Percentiles rank a stretch among this genome's conserved stretches.
phyloP scores from a whole-genome alignment of 371 early-diverging fungal genomes.

The Dentiscutata heterogama region DNA sequence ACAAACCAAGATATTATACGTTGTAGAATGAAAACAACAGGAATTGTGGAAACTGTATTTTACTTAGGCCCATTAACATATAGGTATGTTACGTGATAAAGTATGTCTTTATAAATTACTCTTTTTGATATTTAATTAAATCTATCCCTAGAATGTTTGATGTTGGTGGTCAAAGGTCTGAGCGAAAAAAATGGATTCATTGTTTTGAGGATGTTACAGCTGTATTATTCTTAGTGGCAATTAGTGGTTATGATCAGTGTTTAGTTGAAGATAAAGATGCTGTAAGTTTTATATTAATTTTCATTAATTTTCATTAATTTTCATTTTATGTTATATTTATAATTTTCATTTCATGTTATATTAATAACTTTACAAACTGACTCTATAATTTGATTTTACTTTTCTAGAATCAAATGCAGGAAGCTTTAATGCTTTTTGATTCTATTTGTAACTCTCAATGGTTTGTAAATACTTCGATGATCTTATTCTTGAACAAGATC shows the following conservation, averaged over 20 bases:
- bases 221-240: constrained; percentile 93
- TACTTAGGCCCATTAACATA: constrained; percentile 80
- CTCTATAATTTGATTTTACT: background rate
- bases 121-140: background rate
- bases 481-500: constrained; percentile 96
- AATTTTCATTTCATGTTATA: too few species aligned
- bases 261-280: constrained; percentile 92
- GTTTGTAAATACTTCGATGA: constrained; percentile 93
- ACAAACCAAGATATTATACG: constrained; percentile 89
- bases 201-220: constrained; percentile 96
- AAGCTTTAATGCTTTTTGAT: constrained; percentile 94
- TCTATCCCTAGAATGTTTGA: constrained; percentile 79
- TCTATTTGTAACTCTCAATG: constrained; percentile 95
- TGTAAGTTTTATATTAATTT: constrained; percentile 64
- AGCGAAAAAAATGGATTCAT: constrained; percentile 96
- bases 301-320: too few species aligned
- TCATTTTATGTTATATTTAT: too few species aligned
- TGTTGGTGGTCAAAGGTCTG: constrained; percentile 93
- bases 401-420: constrained; percentile 81
- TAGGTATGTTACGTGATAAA: constrained; percentile 49
- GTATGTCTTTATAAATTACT: background rate
- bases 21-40: constrained; percentile 87
- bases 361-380: background rate
- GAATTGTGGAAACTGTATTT: constrained; percentile 91
- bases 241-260: constrained; percentile 94